Evolutionary conservation across 345 rosid genomes (phyloP), one percentile per base, ranked within the genome.

Genomic region (Anastatica hierochuntica): DNA sequence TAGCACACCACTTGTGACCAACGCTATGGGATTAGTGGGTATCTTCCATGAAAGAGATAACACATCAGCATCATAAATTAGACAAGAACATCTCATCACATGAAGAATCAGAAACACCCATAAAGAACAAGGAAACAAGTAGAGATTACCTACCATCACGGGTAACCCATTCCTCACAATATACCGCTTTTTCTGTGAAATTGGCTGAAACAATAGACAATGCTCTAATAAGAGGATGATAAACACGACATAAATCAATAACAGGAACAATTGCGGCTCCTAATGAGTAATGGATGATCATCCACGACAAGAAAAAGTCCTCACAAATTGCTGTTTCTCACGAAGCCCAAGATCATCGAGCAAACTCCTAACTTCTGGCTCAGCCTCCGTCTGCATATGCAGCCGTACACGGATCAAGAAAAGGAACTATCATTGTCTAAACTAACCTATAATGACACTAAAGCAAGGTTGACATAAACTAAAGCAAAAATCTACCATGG

Each of bases 241-340:
- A 51, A 7, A 33, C 20, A 40, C 29, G 49, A 14, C 17, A 21
- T 29, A 34, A 26, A 49, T 1, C 19, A 47, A 46, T 1, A 13
- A 39, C 31, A 37, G 2, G 4, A 31, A n/a, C 7, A 15, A 21
- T 14, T 5, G 8, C 6, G 18, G 12, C 54, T 53, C 9, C 18
- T 5, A 13, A 3, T 10, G 31, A 16, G 31, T 37, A 47, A 39
- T 23, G 37, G 12, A 33, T 43, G 15, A 42, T 14, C 14, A 42
- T 34, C 10, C 29, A 56, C 0, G 3, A 50, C 11, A 26, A 17
- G n/a, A 30, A 24, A 18, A 60, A 61, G 49, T 42, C 15, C 95
- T 84, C 71, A 90, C 96, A 64, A 72, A 77, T 69, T 90, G 96
- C 43, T 82, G 89, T 69, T 72, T 81, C 20, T 82, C 96, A 44